Evolutionary conservation across 1,284 basidiomycete species (phyloP).

Genomic region (Agroathelia rolfsii): DNA sequence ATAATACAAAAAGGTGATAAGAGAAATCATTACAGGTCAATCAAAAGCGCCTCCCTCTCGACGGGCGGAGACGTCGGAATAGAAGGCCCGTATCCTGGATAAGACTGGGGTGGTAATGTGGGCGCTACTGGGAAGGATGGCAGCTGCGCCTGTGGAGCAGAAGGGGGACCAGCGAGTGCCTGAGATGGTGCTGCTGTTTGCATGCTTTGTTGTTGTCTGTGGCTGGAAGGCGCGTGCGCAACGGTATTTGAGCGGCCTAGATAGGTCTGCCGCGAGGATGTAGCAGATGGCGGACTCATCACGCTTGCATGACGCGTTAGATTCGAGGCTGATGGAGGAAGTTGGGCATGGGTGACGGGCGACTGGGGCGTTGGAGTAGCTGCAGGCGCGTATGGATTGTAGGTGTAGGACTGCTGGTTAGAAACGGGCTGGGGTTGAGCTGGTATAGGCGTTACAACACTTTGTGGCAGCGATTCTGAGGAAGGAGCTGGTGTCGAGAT

Average conservation of each 20-base stretch:
- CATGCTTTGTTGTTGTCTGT: slow-evolving; percentile 10
- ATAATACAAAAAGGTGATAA: too few species aligned
- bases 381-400: slow-evolving; percentile 13
- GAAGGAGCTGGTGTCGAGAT: slow-evolving; percentile 9
- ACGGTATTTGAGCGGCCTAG: too few species aligned
- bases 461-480: slow-evolving; percentile 11
- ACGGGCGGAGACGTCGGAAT: too few species aligned
- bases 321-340: too few species aligned
- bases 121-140: slow-evolving; percentile 68
- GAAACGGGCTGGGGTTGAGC: slow-evolving; percentile 12
- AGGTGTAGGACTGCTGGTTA: slow-evolving; percentile 4
- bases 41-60: slow-evolving; percentile 81
- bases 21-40: slow-evolving; percentile 43
- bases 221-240: too few species aligned
- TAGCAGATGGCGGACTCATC: too few species aligned
- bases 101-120: slow-evolving; percentile 47
- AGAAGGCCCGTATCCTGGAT: slow-evolving; percentile 36
- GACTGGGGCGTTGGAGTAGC: slow-evolving; percentile 33
- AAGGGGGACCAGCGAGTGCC: slow-evolving; percentile 18
- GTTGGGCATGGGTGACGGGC: slow-evolving; percentile 20
- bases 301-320: too few species aligned
- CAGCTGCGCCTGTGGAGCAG: slow-evolving; percentile 28
- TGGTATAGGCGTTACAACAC: slow-evolving; percentile 19
- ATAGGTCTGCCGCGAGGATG: too few species aligned
- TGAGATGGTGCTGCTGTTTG: slow-evolving; percentile 19